A percentile compares a stretch with the other conserved stretches of the same genome.
Evolutionary conservation across 78 protist genomes (phyloP).

Genomic region (Anaeramoeba flamelloides): DNA sequence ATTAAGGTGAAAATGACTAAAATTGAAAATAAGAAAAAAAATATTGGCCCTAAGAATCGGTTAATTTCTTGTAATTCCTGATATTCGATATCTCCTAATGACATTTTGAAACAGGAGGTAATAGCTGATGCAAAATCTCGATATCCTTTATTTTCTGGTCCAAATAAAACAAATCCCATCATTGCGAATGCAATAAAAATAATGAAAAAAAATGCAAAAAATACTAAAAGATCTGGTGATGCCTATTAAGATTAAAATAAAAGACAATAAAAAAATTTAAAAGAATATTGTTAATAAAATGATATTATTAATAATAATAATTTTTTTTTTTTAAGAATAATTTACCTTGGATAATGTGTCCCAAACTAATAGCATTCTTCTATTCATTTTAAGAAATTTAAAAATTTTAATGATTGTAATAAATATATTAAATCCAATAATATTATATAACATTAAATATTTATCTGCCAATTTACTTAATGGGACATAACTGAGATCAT

Average conservation of each 20-base stretch:
- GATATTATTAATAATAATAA: neutral
- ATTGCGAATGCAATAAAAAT: neutral
- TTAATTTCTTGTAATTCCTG: neutral
- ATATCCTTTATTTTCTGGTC: neutral
- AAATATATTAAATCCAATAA: neutral
- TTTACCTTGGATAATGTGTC: neutral
- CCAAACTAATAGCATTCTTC: neutral
- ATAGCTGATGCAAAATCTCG: neutral
- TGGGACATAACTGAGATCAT: neutral
- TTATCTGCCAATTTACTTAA: neutral
- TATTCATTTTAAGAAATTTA: neutral
- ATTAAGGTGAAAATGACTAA: neutral
- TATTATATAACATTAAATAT: neutral
- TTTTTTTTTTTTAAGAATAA: too few relatives aligned
- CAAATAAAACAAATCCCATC: neutral
- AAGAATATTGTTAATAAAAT: neutral
- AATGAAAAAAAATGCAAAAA: neutral
- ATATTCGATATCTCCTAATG: neutral
- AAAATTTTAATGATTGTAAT: neutral
- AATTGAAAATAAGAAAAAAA: neutral
- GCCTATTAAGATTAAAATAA: neutral
- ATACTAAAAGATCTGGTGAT: neutral
- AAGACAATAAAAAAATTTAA: neutral
- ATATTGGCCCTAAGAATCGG: neutral
- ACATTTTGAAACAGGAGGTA: neutral